Evolutionary conservation across 257 asterid species (phyloP).

Genomic region (Scutellaria minor): DNA sequence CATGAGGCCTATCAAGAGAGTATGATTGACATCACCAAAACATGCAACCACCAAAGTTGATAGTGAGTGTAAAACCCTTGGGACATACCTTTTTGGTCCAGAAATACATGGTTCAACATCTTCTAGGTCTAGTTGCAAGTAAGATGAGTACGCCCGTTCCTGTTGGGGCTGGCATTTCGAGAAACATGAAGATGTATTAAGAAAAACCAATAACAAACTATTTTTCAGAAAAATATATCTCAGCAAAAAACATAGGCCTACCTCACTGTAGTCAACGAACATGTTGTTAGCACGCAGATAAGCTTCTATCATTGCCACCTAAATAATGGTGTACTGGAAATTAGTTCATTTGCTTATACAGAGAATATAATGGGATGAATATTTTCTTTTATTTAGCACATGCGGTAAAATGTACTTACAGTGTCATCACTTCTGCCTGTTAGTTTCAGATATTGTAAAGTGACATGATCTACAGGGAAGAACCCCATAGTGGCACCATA

Average conservation of each 20-base stretch:
- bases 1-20: conserved; percentile 80
- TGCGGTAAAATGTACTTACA: conserved; percentile 51
- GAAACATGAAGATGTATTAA: conserved; percentile 27
- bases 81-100: conserved; percentile 84
- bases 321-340: conserved; percentile 26
- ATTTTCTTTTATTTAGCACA: conserved; percentile 10
- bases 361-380: conserved; percentile 1
- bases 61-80: neutral
- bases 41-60: conserved; percentile 6
- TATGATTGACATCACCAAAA: conserved; percentile 26
- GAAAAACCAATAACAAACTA: neutral
- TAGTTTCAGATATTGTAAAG: conserved; percentile 81
- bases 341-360: conserved; percentile 18
- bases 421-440: conserved; percentile 97
- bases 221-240: conserved; percentile 8
- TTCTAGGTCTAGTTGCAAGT: conserved; percentile 63
- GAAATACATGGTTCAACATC: conserved; percentile 90
- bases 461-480: conserved; percentile 95
- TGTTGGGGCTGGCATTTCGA: conserved; percentile 73
- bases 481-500: conserved; percentile 99
- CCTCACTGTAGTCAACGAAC: conserved; percentile 94
- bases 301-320: conserved; percentile 95
- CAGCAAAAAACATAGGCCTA: conserved; percentile 32
- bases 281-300: conserved; percentile 91
- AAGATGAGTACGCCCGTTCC: conserved; percentile 81